These are phyloP conservation scores for Candida glucosophila DNA, from an alignment of 1,139 yeast genomes.

Conservation along the genomic window DNA sequence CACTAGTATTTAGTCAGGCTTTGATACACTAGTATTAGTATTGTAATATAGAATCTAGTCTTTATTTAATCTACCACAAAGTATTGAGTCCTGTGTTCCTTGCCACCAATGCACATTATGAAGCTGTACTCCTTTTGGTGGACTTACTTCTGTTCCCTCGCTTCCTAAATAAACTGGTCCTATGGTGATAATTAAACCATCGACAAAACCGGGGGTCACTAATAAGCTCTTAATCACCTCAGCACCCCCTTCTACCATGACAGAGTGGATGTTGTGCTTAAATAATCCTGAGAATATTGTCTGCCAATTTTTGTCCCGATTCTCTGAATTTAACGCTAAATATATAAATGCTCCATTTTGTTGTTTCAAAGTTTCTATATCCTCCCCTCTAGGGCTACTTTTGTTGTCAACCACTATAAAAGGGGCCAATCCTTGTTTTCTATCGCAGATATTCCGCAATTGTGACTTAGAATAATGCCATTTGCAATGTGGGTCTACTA, in stretches of 20 bases:
- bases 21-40: neutral
- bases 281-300: conserved; percentile 32
- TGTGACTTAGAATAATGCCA: conserved; percentile 45
- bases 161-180: conserved; percentile 77
- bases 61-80: conserved; percentile 33
- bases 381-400: conserved; percentile 7
- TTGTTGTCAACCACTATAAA: conserved; percentile 39
- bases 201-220: conserved; percentile 26
- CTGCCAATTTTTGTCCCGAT: conserved; percentile 39
- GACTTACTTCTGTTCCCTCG: conserved; percentile 68
- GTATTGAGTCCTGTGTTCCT: conserved; percentile 57
- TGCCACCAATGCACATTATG: conserved; percentile 68
- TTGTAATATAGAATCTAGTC: conserved; percentile 3
- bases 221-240: conserved; percentile 59
- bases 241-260: conserved; percentile 97
- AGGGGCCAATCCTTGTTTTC: conserved; percentile 52
- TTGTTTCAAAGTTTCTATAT: conserved; percentile 15
- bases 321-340: conserved; percentile 13
- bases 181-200: conserved; percentile 66
- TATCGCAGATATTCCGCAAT: conserved; percentile 33
- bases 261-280: conserved; percentile 39
- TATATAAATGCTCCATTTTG: conserved; percentile 21
- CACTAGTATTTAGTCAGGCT: neutral
- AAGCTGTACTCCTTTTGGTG: conserved; percentile 30
- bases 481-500: conserved; percentile 65